These are phyloP conservation scores for Pythium aphanidermatum DNA, from an alignment of 352 stramenopile species.

Conservation along the genomic window DNA sequence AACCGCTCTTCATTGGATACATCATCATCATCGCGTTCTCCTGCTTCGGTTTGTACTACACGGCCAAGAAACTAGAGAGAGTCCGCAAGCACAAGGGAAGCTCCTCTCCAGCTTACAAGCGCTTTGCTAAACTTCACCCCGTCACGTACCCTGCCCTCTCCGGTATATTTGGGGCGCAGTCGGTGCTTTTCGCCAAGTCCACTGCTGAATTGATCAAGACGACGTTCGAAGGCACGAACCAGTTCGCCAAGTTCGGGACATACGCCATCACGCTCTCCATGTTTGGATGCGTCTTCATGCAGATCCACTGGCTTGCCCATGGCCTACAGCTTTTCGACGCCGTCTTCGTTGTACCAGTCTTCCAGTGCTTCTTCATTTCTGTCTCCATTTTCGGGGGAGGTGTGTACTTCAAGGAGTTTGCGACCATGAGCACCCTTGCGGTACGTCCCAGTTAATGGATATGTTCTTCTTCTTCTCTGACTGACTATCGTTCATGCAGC, in stretches of 20 bases:
- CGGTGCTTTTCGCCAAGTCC: constrained; percentile 79
- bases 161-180: constrained; percentile 74
- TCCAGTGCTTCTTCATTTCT: constrained; percentile 90
- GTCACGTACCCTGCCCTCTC: constrained; percentile 67
- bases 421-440: constrained; percentile 36
- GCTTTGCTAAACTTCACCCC: constrained; percentile 50
- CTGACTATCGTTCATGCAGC: too few relatives aligned
- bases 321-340: constrained; percentile 82
- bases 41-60: constrained; percentile 28
- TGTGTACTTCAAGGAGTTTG: constrained; percentile 87
- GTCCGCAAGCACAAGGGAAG: constrained; percentile 32
- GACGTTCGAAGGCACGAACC: constrained; percentile 58
- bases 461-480: neutral
- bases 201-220: constrained; percentile 80
- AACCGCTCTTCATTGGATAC: constrained; percentile 65
- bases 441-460: constrained; percentile 16
- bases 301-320: constrained; percentile 84
- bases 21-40: constrained; percentile 38
- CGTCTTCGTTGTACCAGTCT: constrained; percentile 80
- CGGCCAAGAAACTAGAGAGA: constrained; percentile 40
- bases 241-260: constrained; percentile 64
- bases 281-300: constrained; percentile 78
- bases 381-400: constrained; percentile 85
- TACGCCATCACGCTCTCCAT: constrained; percentile 80
- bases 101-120: constrained; percentile 42